Evolutionary conservation across 2,329 filamentous ascomycete genomes (phyloP).

Genomic region (Aspergillus amoenus): DNA sequence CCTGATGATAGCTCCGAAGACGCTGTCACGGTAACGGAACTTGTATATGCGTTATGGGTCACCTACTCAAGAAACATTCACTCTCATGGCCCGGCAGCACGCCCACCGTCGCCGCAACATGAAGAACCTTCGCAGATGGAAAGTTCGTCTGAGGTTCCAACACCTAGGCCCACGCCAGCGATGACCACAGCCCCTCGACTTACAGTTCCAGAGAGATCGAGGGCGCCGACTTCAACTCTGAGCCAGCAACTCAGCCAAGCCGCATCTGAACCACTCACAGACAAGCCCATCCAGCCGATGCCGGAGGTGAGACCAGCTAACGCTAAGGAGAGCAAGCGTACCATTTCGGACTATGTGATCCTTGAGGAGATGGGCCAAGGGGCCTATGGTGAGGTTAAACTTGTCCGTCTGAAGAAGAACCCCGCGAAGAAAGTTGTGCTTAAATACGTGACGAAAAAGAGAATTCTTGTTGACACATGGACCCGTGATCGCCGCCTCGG

Average conservation of each 20-base stretch:
- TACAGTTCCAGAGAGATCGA: slow-evolving; percentile 30
- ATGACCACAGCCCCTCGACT: slow-evolving; percentile 29
- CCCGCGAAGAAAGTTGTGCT: slow-evolving; percentile 81
- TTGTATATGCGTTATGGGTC: slow-evolving; percentile 95
- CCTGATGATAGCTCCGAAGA: slow-evolving; percentile 47
- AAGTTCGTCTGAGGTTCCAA: slow-evolving; percentile 74
- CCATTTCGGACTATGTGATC: slow-evolving; percentile 85
- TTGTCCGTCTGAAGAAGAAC: slow-evolving; percentile 79
- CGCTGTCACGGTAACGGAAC: slow-evolving; percentile 61
- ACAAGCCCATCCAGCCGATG: slow-evolving; percentile 41
- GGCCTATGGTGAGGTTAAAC: slow-evolving; percentile 95
- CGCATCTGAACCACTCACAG: slow-evolving; percentile 45
- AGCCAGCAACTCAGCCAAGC: slow-evolving; percentile 53
- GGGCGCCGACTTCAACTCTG: slow-evolving; percentile 47
- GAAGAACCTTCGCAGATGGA: slow-evolving; percentile 56
- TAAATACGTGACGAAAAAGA: slow-evolving; percentile 96
- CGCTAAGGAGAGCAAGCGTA: slow-evolving; percentile 64
- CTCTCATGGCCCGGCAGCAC: slow-evolving; percentile 64
- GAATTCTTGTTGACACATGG: slow-evolving; percentile 98
- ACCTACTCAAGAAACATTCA: slow-evolving; percentile 95
- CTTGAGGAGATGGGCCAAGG: slow-evolving; percentile 98
- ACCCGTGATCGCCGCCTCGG: slow-evolving; percentile 88
- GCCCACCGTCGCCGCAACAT: slow-evolving; percentile 39
- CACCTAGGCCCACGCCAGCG: slow-evolving; percentile 66
- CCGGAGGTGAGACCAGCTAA: slow-evolving; percentile 26